Conservation (phyloP, 148 eudicot genomes). For the Fagopyrum esculentum region DNA sequence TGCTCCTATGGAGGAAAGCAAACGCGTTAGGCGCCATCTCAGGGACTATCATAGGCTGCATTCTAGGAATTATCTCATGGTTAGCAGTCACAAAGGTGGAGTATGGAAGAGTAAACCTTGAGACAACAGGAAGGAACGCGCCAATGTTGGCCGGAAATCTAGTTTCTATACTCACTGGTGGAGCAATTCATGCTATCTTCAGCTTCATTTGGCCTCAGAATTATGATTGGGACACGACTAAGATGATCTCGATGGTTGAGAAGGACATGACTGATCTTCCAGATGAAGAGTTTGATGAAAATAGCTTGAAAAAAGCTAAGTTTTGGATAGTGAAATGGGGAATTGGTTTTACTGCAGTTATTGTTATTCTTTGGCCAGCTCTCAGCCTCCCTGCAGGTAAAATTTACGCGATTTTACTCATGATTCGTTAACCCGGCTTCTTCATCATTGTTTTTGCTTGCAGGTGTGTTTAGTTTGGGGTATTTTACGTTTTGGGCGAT, state of each 20-base stretch:
- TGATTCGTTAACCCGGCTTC: background rate
- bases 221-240: slow-evolving; percentile 89
- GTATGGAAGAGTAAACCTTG: slow-evolving; percentile 77
- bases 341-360: slow-evolving; percentile 69
- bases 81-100: slow-evolving; percentile 49
- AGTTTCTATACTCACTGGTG: slow-evolving; percentile 77
- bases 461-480: slow-evolving; percentile 67
- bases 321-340: slow-evolving; percentile 95
- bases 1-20: slow-evolving; percentile 92
- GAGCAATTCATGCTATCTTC: slow-evolving; percentile 66
- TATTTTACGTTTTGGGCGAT: slow-evolving; percentile 88
- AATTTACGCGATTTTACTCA: background rate
- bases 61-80: slow-evolving; percentile 71
- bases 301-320: slow-evolving; percentile 60
- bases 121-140: slow-evolving; percentile 81
- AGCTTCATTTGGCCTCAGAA: slow-evolving; percentile 73
- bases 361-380: slow-evolving; percentile 73
- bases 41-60: slow-evolving; percentile 57
- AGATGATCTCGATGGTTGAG: slow-evolving; percentile 82
- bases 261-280: slow-evolving; percentile 60
- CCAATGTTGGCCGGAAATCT: slow-evolving; percentile 94
- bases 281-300: slow-evolving; percentile 64
- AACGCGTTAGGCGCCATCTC: slow-evolving; percentile 73
- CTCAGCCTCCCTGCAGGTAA: slow-evolving; percentile 92
- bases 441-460: background rate